Percentiles rank a stretch among this genome's conserved stretches.
These are phyloP conservation scores for Leucocoprinus birnbaumii DNA, from an alignment of 768 basidiomycete species.

Conservation along the genomic window DNA sequence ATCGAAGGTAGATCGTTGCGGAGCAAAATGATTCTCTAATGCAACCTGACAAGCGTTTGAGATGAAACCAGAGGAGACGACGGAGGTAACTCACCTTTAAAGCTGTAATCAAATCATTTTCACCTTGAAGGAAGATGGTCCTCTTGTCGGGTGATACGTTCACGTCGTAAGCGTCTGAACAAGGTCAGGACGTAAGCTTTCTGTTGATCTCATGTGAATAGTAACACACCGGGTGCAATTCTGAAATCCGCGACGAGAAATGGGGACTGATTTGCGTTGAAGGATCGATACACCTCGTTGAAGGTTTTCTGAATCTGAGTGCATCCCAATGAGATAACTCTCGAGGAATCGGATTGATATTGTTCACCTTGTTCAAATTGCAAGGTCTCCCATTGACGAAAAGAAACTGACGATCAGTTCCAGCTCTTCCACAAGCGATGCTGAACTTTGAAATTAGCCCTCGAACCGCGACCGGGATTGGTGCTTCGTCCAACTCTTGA, in stretches of 20 bases:
- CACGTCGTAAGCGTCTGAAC: conserved; percentile 81
- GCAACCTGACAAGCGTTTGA: conserved; percentile 41
- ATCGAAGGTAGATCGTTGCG: conserved; percentile 71
- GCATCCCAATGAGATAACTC: background rate
- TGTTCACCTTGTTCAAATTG: conserved; percentile 62
- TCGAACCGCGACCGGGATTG: conserved; percentile 51
- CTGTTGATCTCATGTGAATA: background rate
- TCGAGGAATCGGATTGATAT: too few relatives aligned
- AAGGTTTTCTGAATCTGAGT: conserved; percentile 79
- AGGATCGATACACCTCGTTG: conserved; percentile 90
- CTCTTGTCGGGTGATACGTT: conserved; percentile 97
- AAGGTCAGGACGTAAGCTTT: background rate
- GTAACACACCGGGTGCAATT: conserved; percentile 67
- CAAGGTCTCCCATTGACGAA: conserved; percentile 93
- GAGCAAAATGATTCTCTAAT: conserved; percentile 66
- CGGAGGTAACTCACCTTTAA: conserved; percentile 57
- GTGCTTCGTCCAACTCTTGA: conserved; percentile 18
- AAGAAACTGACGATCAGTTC: conserved; percentile 87
- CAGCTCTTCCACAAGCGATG: conserved; percentile 69
- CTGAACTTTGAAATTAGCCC: conserved; percentile 86
- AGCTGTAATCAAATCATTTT: conserved; percentile 71
- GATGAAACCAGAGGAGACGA: background rate
- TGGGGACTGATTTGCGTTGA: conserved; percentile 70
- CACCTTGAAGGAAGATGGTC: conserved; percentile 90
- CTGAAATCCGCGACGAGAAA: conserved; percentile 83